Percentiles rank a stretch among this genome's conserved stretches.
phyloP scores from a whole-genome alignment of 768 basidiomycete species.

The Auricularia heimuer region DNA sequence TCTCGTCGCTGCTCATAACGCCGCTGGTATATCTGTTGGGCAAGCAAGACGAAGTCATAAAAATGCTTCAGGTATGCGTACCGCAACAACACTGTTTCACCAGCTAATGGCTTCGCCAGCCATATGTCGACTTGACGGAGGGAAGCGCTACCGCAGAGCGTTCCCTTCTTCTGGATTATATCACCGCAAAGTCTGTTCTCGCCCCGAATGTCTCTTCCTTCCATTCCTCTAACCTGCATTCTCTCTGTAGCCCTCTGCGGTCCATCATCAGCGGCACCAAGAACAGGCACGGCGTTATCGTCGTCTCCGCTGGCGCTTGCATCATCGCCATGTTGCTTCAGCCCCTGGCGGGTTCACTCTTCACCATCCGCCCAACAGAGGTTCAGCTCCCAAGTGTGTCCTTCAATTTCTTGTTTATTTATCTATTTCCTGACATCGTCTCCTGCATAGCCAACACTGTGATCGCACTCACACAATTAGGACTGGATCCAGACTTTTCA shows the following conservation, averaged over 20 bases:
- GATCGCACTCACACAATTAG: slow-evolving; percentile 33
- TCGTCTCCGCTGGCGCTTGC: slow-evolving; percentile 42
- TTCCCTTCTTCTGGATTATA: slow-evolving; percentile 59
- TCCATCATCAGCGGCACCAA: slow-evolving; percentile 36
- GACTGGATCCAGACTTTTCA: slow-evolving; percentile 34
- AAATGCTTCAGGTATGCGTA: slow-evolving; percentile 27
- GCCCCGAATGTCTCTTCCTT: slow-evolving; percentile 5
- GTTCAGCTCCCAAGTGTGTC: neutral
- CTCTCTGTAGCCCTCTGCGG: slow-evolving; percentile 30
- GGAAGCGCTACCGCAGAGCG: slow-evolving; percentile 46
- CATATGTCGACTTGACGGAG: slow-evolving; percentile 47
- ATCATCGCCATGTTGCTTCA: slow-evolving; percentile 40
- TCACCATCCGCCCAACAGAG: slow-evolving; percentile 15
- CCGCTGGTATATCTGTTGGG: slow-evolving; percentile 37
- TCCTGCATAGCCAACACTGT: slow-evolving; percentile 16
- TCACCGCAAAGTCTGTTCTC: slow-evolving; percentile 21
- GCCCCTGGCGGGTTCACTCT: slow-evolving; percentile 40
- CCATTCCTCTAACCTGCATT: slow-evolving; percentile 12
- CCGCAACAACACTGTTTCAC: neutral
- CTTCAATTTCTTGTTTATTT: neutral
- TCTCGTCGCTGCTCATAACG: slow-evolving; percentile 42
- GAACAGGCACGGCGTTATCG: slow-evolving; percentile 46
- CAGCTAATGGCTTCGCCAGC: slow-evolving; percentile 27
- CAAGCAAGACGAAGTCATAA: neutral
- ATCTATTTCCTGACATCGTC: neutral